Evolutionary conservation across 1,139 yeast genomes (phyloP).

Genomic region (Kodamaea plutei): DNA sequence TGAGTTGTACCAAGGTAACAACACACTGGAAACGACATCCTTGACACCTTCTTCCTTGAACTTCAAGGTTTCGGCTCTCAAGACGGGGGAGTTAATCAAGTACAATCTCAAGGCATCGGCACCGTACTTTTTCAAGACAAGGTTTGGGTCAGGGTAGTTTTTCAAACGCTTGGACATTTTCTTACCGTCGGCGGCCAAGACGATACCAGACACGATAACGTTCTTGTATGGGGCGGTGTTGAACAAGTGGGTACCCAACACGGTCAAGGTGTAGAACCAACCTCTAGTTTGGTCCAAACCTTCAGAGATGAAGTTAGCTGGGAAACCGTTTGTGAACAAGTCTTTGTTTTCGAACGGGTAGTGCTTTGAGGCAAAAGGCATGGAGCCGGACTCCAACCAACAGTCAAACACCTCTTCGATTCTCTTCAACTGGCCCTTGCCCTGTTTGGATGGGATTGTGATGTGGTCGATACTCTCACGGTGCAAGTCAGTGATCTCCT

Average conservation of each 20-base stretch:
- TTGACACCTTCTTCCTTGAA: conserved; percentile 98
- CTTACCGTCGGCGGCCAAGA: conserved; percentile 96
- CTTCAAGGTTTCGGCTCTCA: conserved; percentile 93
- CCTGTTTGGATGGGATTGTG: conserved; percentile 89
- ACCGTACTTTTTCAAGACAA: conserved; percentile 83
- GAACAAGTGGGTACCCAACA: conserved; percentile 92
- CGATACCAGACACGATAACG: conserved; percentile 95
- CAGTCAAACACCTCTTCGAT: conserved; percentile 98
- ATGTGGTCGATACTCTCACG: conserved; percentile 88
- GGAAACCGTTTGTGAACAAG: conserved; percentile 68
- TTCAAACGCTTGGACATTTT: conserved; percentile 98
- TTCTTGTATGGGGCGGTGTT: conserved; percentile 91
- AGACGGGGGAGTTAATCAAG: conserved; percentile 93
- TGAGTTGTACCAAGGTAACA: conserved; percentile 98
- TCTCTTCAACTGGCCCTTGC: conserved; percentile 84
- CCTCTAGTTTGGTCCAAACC: conserved; percentile 99
- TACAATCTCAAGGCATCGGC: conserved; percentile 97
- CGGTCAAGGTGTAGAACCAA: conserved; percentile 97
- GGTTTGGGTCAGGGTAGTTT: conserved; percentile 93
- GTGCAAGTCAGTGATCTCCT: conserved; percentile 82
- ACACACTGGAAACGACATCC: conserved; percentile 92
- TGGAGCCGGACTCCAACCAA: conserved; percentile 99
- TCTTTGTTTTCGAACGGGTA: conserved; percentile 90
- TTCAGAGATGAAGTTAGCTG: conserved; percentile 96
- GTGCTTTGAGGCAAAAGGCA: conserved; percentile 97